Evolutionary conservation across 768 basidiomycete species (phyloP), one percentile per base, ranked within the genome.

Genomic region (Kwoniella bestiolae): DNA sequence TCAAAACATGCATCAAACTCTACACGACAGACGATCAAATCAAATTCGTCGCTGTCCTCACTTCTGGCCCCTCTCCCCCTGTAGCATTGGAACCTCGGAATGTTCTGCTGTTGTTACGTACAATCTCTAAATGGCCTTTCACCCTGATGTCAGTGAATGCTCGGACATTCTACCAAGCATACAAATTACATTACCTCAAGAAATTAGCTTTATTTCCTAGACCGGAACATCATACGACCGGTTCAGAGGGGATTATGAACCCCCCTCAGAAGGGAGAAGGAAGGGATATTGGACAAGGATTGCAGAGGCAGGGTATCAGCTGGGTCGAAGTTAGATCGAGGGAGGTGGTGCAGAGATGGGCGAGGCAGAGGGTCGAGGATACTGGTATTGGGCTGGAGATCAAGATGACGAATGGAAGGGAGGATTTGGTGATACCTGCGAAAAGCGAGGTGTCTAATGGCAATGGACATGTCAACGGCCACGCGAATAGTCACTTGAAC

Each of bases 101-200:
- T 28, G 51, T 31, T 3, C 25, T 49, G 18, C 26, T 16, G 21
- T 69, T 70, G 29, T 70, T 88, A 23, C 18, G 34, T 1, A 77
- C 83, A 0, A 78, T 89, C 32, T 60, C 74, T 2, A 74, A 77
- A 55, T 80, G 83, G 28, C 89, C 89, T 0, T 81, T 89, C 56
- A 82, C 81, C 3, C 83, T 90, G 8, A 79, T 88, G 41, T 77
- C 86, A 23, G 85, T 87, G 0, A 81, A 86, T 55, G 84, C 86
- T 2, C 83, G 89, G n/a, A 90, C 90, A 58, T 71, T 87, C 3
- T 86, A 85, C 60, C 84, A 87, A 32, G 89, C 89, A 0, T 85
- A 83, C 81, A 82, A 83, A 21, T 74, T 90, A 52, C 88, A 89
- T 72, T 90, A 89, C 74, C 57, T 71, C 35, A 88, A 87, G 73